These are phyloP conservation scores for Penicillium brasilianum DNA, from an alignment of 2,329 filamentous ascomycete species.

Conservation along the genomic window DNA sequence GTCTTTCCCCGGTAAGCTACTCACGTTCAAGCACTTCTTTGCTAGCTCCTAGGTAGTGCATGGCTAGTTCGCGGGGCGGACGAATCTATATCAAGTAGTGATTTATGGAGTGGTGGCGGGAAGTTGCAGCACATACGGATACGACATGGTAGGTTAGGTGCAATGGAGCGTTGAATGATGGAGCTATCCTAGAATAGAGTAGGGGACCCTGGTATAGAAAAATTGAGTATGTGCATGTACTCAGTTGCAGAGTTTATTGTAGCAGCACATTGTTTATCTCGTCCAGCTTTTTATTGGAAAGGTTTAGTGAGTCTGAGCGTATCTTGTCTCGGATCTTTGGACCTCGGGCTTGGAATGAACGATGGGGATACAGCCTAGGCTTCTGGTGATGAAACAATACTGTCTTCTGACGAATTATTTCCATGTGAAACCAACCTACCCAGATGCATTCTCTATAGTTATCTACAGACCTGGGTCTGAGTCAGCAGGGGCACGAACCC, in stretches of 20 bases:
- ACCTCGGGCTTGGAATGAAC: not conserved
- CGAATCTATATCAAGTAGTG: not conserved
- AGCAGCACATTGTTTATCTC: not conserved
- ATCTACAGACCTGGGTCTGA: conserved; percentile 7
- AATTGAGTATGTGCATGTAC: not conserved
- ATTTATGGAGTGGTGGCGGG: not conserved
- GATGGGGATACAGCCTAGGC: not conserved
- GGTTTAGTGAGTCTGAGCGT: not conserved
- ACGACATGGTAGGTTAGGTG: not conserved
- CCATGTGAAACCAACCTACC: not conserved
- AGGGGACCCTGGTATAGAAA: not conserved
- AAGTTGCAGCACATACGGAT: too few relatives aligned
- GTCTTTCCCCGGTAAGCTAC: too few relatives aligned
- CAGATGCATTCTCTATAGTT: not conserved
- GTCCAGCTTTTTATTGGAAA: not conserved
- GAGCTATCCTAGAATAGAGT: not conserved
- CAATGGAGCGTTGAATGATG: not conserved
- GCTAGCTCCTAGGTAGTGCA: not conserved
- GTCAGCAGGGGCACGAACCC: not conserved
- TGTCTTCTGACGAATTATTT: not conserved
- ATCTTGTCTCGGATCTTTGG: not conserved
- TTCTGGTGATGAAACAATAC: not conserved
- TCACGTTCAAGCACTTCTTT: not conserved
- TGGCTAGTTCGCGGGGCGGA: not conserved
- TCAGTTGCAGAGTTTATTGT: not conserved